Base-by-base conservation (phyloP, 169 alveolate species). In the Eimeria praecox region DNA sequence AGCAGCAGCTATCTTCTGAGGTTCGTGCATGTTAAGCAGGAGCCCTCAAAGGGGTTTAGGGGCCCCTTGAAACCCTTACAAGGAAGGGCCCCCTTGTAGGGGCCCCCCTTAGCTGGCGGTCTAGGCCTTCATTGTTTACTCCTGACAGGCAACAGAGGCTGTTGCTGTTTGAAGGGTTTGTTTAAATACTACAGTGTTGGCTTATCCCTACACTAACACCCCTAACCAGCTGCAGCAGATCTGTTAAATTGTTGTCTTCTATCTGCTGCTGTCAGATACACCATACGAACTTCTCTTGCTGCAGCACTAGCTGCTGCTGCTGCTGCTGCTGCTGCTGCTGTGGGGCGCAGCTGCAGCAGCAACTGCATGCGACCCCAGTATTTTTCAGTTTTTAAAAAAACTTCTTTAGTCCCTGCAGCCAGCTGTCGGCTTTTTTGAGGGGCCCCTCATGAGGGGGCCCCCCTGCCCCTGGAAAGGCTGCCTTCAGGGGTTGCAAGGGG, bases 371-470 rank as follows among this genome's bases (percentile, higher is more conserved):
- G 8, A 35, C 44, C 6, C 80, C n/a, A 3, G 12, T 5, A n/a
- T 5, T 75, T 30, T 18, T 6, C 6, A 27, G 4, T n/a, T 38
- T 3, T 6, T 10, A 75, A 38, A 75, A 44, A 12, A 22, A 3
- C 40, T 9, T 59, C 56, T 8, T n/a, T 22, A 75, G 87, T 35
- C 87, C 87, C 54, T 75, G 87, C 85, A 8, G 54, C 52, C 46
- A 38, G 24, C 54, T 33, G 44, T 27, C 75, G 35, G 75, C 75
- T 64, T 27, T 9, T 18, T 64, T 20, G 6, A n/a, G 10, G 27
- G 75, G 38, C 75, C 38, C 33, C 75, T n/a, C 44, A 22, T n/a
- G 27, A 20, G 83, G 83, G 83, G 83, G 83, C 87, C 87, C n/a
- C n/a, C n/a, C n/a, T n/a, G n/a, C n/a, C n/a, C 87, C 59, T 44